Evolutionary conservation across 2,329 filamentous ascomycete species (phyloP), one percentile per base, ranked within the genome.

Genomic region (Fusarium compactum): DNA sequence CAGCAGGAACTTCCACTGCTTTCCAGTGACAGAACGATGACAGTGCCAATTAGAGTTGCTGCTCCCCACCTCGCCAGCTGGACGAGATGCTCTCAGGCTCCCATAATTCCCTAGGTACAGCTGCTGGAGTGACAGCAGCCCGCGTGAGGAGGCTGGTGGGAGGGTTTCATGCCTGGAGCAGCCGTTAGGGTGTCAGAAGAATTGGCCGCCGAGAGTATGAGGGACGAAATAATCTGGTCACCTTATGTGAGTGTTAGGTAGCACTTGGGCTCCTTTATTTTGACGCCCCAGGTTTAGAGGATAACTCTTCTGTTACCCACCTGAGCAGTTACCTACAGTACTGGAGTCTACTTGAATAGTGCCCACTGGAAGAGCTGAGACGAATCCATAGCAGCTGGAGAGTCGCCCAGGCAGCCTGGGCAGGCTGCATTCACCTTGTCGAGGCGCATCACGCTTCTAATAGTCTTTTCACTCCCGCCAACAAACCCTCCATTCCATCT

Each of bases 51-150:
- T 56, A 74, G 20, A 53, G 18, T 43, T 56, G 54, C 43, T 56
- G 30, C 67, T 71, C 67, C 74, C 75, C 72, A 73, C 74, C 68
- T 74, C 66, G 58, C 38, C 54, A 22, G 47, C 54, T 67, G 48
- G 34, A 18, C 22, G 44, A n/a, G n/a, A n/a, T n/a, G n/a, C 4
- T 27, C 66, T 69, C 48, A 53, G 30, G 25, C 25, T 27, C 25
- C 25, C 9, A 27, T 27, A 10, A 27, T 8, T 27, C 32, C 30
- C 8, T 34, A 9, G n/a, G n/a, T n/a, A n/a, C 32, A 34, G 32
- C 32, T 38, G 32, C 32, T 38, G 32, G 32, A 38, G 32, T 18
- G 20, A 44, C 22, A 24, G 22, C 20, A 44, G 20, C 12, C 18
- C 9, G 32, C 24, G 32, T 34, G 16, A 34, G 32, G 32, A 34